These are phyloP conservation scores for Onygenales sp. DNA, from an alignment of 2,329 filamentous ascomycete genomes.

Conservation along the genomic window DNA sequence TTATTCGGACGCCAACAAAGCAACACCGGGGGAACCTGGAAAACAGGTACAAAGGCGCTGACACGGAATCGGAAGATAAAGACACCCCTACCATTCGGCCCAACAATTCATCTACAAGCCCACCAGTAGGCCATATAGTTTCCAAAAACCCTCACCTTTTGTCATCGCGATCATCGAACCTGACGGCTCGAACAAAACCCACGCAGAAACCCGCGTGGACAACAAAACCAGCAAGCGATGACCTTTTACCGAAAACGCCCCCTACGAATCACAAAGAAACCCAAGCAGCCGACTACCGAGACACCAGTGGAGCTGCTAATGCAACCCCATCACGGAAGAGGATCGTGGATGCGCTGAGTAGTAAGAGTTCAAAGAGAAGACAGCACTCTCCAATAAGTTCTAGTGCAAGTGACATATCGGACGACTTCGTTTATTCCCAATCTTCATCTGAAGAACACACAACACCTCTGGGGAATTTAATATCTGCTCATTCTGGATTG, in stretches of 20 bases:
- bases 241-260: background rate
- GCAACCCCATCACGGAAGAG: constrained; percentile 21
- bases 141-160: background rate
- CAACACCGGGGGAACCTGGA: background rate
- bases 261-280: background rate
- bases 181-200: background rate
- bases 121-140: background rate
- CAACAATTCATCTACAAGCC: background rate
- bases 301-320: background rate
- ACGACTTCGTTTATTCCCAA: background rate
- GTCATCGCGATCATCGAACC: background rate
- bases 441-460: background rate
- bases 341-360: constrained; percentile 24
- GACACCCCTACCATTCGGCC: background rate
- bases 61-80: background rate
- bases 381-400: constrained; percentile 2
- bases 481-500: background rate
- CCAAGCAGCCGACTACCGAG: background rate
- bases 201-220: background rate
- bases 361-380: background rate
- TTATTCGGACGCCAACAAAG: constrained; percentile 6
- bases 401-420: background rate
- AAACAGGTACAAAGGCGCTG: background rate
- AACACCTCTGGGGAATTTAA: background rate
- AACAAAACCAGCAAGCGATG: background rate